Evolutionary conservation across 2,329 filamentous ascomycete species (phyloP), one percentile per base, ranked within the genome.

Genomic region (Huntiella moniliformis): DNA sequence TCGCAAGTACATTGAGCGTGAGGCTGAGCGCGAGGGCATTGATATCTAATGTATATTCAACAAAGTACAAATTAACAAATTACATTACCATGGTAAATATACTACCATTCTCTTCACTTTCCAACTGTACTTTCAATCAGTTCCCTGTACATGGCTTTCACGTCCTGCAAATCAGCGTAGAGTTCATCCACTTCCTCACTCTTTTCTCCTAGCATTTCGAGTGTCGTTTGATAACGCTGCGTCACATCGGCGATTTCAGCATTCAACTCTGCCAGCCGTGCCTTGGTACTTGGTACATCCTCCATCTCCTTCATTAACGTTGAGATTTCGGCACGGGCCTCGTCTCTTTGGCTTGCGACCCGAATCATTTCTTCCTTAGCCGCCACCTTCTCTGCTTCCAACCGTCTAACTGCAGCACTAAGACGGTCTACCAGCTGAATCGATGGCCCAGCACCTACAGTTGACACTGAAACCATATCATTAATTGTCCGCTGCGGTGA

Each of bases 191-290:
- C 87, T 56, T 81, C 67, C 67, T 98, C 91, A 60, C 85, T 94
- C 73, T 94, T 94, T 71, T 98, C 91, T 1, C 91, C 91, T 47
- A 98, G 64, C 76, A 96, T 79, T 64, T 96, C 87, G 45, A 98
- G 67, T 50, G 85, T 92, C 11, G 86, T 91, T 58, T 93, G 78
- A 58, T 96, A 94, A 55, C 88, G 71, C 51, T 74, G 67, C 55
- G 83, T 78, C 52, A 95, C 66, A 37, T 74, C 73, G 22, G 63
- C 64, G 42, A 94, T 65, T 53, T 85, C 73, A 39, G 62, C 64
- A 59, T 92, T 79, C 11, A 95, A 60, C 50, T 71, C 68, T 15
- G 67, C 64, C 0, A 86, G 71, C 49, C 70, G 74, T 44, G 65
- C 60, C 11, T 76, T 72, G 2, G 74, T 72, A 2, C 61, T 63